A percentile compares a stretch with the other conserved stretches of the same genome.
These are phyloP conservation scores for Trichophyton verrucosum DNA, from an alignment of 2,329 filamentous ascomycete species.

Conservation along the genomic window DNA sequence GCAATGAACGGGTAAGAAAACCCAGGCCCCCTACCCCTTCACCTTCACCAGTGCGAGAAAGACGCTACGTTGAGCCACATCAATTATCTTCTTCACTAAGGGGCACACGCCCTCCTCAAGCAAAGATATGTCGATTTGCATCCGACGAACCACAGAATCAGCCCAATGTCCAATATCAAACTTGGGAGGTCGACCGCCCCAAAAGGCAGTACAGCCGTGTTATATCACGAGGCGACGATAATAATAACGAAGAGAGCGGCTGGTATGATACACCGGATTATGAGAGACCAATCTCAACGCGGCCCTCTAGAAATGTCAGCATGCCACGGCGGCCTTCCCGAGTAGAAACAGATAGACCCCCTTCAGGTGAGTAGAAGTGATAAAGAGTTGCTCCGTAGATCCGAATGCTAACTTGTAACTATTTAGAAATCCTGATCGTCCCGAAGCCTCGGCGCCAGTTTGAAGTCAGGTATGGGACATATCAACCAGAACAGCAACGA, in stretches of 20 bases:
- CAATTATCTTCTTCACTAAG: background rate
- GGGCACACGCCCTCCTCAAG: background rate
- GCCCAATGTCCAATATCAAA: background rate
- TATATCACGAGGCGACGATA: background rate
- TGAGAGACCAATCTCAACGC: background rate
- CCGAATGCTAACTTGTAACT: background rate
- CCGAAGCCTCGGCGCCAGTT: background rate
- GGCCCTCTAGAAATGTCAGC: background rate
- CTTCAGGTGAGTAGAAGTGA: background rate
- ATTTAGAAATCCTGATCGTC: background rate
- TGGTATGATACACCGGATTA: background rate
- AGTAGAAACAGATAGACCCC: background rate
- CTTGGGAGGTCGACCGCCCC: background rate
- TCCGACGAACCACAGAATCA: background rate
- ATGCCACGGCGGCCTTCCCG: background rate
- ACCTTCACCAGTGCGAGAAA: background rate
- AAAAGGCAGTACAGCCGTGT: background rate
- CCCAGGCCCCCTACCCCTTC: background rate
- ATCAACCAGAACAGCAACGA: background rate
- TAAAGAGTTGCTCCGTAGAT: background rate
- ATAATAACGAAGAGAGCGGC: background rate
- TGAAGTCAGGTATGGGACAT: background rate
- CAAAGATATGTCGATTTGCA: background rate
- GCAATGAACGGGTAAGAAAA: background rate
- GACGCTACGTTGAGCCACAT: background rate